Percentiles rank a stretch among this genome's conserved stretches.
phyloP scores from a whole-genome alignment of 2,329 filamentous ascomycete species.

The Penicillium sp. region DNA sequence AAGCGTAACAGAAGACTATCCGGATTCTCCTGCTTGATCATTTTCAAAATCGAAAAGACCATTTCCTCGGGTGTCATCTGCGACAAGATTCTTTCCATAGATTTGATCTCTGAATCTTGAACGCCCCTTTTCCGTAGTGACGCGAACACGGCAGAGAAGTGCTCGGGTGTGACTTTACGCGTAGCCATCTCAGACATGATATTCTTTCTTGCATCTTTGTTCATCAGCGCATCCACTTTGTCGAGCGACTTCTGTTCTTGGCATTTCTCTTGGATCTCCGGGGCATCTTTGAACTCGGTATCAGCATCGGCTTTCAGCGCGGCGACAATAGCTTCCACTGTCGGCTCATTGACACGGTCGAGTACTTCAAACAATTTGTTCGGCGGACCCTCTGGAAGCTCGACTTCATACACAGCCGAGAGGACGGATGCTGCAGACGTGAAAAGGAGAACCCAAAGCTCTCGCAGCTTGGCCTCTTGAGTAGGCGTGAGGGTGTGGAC shows the following conservation, averaged over 20 bases:
- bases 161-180: conserved; percentile 15
- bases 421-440: conserved; percentile 19
- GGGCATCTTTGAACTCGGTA: not conserved
- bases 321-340: conserved; percentile 19
- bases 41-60: conserved; percentile 75
- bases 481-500: conserved; percentile 79
- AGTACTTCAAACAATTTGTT: conserved; percentile 20
- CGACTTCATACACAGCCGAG: conserved; percentile 37
- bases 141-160: conserved; percentile 17
- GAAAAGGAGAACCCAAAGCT: conserved; percentile 67
- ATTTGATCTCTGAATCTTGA: conserved; percentile 16
- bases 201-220: conserved; percentile 13
- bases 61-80: conserved; percentile 72
- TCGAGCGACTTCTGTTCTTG: conserved; percentile 13
- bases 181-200: conserved; percentile 15
- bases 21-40: conserved; percentile 90
- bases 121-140: conserved; percentile 19
- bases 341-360: conserved; percentile 20
- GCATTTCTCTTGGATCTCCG: not conserved
- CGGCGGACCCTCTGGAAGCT: conserved; percentile 15
- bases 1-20: conserved; percentile 71
- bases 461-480: conserved; percentile 78
- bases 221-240: conserved; percentile 18
- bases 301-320: conserved; percentile 13
- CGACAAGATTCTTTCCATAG: conserved; percentile 50